A percentile compares a stretch with the other conserved stretches of the same genome.
phyloP scores from a whole-genome alignment of 2,329 filamentous ascomycete genomes.

The Aspergillus pseudoglaucus region DNA sequence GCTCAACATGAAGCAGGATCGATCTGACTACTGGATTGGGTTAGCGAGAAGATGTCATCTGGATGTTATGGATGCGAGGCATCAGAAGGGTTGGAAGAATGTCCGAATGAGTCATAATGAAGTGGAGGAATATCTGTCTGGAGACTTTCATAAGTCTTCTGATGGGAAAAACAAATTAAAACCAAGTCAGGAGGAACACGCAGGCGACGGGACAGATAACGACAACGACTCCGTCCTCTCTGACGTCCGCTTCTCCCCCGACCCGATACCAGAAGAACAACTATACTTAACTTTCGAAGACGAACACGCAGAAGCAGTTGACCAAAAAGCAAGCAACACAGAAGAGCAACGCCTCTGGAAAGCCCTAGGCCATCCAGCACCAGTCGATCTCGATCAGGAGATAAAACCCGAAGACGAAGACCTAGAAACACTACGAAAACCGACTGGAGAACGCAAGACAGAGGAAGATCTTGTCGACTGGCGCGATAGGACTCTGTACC shows the following conservation, averaged over 20 bases:
- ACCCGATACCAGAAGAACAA: slow-evolving; percentile 7
- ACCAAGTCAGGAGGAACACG: slow-evolving; percentile 4
- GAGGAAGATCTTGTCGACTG: slow-evolving; percentile 40
- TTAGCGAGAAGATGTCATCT: slow-evolving; percentile 49
- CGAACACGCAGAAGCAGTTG: slow-evolving; percentile 42
- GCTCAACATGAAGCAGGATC: slow-evolving; percentile 44
- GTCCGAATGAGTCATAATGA: slow-evolving; percentile 33
- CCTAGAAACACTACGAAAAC: slow-evolving; percentile 9
- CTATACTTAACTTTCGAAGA: slow-evolving; percentile 32
- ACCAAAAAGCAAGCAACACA: slow-evolving; percentile 36
- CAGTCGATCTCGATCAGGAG: slow-evolving; percentile 11
- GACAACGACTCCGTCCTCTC: slow-evolving; percentile 5
- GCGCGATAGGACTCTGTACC: slow-evolving; percentile 42
- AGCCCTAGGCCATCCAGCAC: slow-evolving; percentile 28
- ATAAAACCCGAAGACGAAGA: slow-evolving; percentile 16
- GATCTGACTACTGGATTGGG: slow-evolving; percentile 46
- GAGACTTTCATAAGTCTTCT: slow-evolving; percentile 6
- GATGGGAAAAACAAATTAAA: neutral
- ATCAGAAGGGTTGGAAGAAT: slow-evolving; percentile 25
- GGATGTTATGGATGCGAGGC: slow-evolving; percentile 39
- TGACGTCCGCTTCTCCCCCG: neutral
- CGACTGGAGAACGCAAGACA: slow-evolving; percentile 25
- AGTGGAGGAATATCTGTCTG: slow-evolving; percentile 35
- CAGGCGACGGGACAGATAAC: slow-evolving; percentile 2
- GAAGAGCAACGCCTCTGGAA: slow-evolving; percentile 44